These are phyloP conservation scores for Cystobasidium pallidum DNA, from an alignment of 1,284 basidiomycete species.

Conservation along the genomic window DNA sequence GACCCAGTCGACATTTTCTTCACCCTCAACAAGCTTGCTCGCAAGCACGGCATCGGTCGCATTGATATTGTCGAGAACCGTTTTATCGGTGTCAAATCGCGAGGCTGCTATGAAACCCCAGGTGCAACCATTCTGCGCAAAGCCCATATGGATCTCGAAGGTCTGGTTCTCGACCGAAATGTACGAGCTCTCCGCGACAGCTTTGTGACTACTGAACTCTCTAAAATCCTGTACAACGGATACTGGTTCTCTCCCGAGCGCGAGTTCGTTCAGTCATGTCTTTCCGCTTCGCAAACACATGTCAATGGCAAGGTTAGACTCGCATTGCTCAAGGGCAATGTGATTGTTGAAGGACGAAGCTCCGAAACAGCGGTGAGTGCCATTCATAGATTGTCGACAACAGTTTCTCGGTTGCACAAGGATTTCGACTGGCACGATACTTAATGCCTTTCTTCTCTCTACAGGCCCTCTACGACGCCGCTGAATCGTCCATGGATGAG, in stretches of 20 bases:
- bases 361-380: constrained; percentile 71
- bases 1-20: constrained; percentile 97
- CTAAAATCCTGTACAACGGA: constrained; percentile 93
- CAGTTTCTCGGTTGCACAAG: background rate
- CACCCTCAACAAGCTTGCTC: constrained; percentile 84
- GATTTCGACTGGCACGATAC: background rate
- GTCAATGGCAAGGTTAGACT: constrained; percentile 91
- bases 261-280: constrained; percentile 86
- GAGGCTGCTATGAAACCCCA: constrained; percentile 97
- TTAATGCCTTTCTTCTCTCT: background rate
- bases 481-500: constrained; percentile 99
- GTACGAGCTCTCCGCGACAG: constrained; percentile 92
- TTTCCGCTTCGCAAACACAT: constrained; percentile 90
- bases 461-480: constrained; percentile 91
- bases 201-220: constrained; percentile 87
- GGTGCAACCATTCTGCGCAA: constrained; percentile 93
- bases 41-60: constrained; percentile 93
- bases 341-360: constrained; percentile 86
- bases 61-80: constrained; percentile 99
- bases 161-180: constrained; percentile 94
- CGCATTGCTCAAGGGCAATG: constrained; percentile 95
- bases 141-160: constrained; percentile 96
- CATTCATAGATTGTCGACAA: background rate
- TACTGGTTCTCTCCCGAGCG: constrained; percentile 90
- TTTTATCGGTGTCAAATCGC: constrained; percentile 98